phyloP scores from a whole-genome alignment of 78 protist genomes.

The Guillardia theta region DNA sequence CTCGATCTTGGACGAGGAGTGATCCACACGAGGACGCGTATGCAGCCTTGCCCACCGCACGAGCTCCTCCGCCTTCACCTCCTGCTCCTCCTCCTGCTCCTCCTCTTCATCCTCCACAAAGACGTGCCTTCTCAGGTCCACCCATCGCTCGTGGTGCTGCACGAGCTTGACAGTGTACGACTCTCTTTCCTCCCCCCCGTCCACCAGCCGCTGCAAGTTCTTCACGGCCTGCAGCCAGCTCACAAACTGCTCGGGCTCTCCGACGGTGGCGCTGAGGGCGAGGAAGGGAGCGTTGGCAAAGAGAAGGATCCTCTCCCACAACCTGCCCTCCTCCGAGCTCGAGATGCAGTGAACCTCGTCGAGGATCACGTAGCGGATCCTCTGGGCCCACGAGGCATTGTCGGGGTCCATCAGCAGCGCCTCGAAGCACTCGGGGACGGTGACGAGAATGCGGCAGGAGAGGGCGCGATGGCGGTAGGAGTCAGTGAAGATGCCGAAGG shows the following conservation, averaged over 20 bases:
- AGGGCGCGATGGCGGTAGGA: neutral
- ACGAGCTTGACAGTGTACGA: neutral
- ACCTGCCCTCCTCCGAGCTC: neutral
- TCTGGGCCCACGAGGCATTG: slow-evolving; percentile 25
- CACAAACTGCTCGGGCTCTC: slow-evolving; percentile 32
- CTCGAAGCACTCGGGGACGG: slow-evolving; percentile 58
- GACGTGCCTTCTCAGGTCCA: neutral
- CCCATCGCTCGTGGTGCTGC: slow-evolving; percentile 36
- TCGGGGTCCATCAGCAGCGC: slow-evolving; percentile 14
- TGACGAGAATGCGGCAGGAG: slow-evolving; percentile 55
- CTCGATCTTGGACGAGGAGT: neutral
- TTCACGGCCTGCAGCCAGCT: slow-evolving; percentile 19
- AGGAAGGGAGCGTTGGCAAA: neutral
- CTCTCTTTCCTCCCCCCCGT: neutral
- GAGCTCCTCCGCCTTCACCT: too few species aligned
- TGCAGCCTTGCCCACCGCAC: neutral
- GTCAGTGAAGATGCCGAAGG: slow-evolving; percentile 36
- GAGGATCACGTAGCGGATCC: slow-evolving; percentile 69
- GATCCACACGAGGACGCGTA: neutral
- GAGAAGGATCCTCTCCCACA: slow-evolving; percentile 22
- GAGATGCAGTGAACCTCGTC: slow-evolving; percentile 87
- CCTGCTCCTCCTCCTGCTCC: too few species aligned
- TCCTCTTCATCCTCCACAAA: too few species aligned
- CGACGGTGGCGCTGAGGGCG: slow-evolving; percentile 31
- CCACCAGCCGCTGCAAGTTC: neutral